phyloP scores from a whole-genome alignment of 768 basidiomycete genomes.

The Boletus pseudo-olivaceus region DNA sequence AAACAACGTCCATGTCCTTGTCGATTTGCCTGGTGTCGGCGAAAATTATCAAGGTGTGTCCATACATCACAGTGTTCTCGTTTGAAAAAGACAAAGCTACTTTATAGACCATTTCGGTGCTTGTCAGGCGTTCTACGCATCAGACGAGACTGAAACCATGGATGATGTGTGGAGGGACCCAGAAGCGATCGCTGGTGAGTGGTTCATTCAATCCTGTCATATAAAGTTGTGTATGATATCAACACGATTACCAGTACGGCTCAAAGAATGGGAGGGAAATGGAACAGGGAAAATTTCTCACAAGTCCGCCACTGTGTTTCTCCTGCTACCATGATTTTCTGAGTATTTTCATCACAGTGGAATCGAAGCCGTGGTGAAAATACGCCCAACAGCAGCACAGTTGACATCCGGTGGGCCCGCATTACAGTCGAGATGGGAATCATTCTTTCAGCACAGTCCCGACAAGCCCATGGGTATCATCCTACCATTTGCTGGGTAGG shows the following conservation, averaged over 20 bases:
- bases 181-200: constrained; percentile 38
- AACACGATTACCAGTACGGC: constrained; percentile 22
- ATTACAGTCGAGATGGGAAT: constrained; percentile 49
- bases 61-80: rapidly evolving
- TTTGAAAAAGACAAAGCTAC: too few species aligned
- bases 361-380: constrained; percentile 50
- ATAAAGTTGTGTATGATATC: background rate
- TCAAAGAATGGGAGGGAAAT: constrained; percentile 31
- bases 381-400: constrained; percentile 52
- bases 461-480: constrained; percentile 55
- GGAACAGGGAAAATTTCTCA: constrained; percentile 51
- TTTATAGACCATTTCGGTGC: constrained; percentile 29
- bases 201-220: constrained; percentile 11
- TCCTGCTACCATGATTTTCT: background rate
- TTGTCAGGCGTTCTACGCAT: constrained; percentile 34
- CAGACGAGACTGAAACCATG: constrained; percentile 46
- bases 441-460: constrained; percentile 44
- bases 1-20: constrained; percentile 43
- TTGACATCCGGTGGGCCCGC: constrained; percentile 41
- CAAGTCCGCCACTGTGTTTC: constrained; percentile 38
- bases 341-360: constrained; percentile 35
- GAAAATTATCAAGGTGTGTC: constrained; percentile 56
- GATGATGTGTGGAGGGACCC: constrained; percentile 42
- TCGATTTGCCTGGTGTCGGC: constrained; percentile 76
- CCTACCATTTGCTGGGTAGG: constrained; percentile 40